Conservation (phyloP, 495 filamentous ascomycete genomes). For the Lasiosphaeria ovina region DNA sequence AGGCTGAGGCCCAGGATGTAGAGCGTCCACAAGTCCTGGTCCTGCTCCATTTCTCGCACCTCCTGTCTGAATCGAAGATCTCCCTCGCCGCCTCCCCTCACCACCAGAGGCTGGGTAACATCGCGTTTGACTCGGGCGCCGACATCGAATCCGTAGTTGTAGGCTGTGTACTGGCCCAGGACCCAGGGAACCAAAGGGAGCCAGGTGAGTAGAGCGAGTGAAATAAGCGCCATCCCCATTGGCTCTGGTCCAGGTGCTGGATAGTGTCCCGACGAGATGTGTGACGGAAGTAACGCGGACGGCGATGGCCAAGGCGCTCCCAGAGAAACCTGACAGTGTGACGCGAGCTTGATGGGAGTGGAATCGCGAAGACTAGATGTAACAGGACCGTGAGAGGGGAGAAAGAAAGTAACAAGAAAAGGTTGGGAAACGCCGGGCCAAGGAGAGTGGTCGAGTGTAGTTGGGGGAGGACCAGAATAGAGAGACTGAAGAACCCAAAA, state of each 20-base stretch:
- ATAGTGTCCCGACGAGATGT: not conserved
- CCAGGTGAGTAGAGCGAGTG: constrained; percentile 9
- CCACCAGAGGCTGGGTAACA: constrained; percentile 18
- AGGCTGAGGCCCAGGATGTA: constrained; percentile 55
- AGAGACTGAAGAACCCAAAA: not conserved
- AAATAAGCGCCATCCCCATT: constrained; percentile 13
- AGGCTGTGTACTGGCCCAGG: constrained; percentile 25
- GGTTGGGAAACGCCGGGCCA: not conserved
- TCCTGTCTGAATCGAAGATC: constrained; percentile 39
- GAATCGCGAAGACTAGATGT: not conserved
- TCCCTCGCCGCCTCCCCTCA: constrained; percentile 18
- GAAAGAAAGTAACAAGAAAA: not conserved
- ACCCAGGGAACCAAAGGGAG: constrained; percentile 4
- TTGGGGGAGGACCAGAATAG: not conserved
- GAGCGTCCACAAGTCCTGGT: constrained; percentile 57
- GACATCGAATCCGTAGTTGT: constrained; percentile 44
- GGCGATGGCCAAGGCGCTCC: not conserved
- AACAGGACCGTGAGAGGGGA: not conserved
- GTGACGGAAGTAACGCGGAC: constrained; percentile 7
- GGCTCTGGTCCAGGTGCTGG: not conserved
- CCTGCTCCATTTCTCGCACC: constrained; percentile 56
- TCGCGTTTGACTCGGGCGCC: constrained; percentile 26
- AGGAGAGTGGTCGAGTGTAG: not conserved
- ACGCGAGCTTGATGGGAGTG: not conserved
- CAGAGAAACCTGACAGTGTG: constrained; percentile 11